phyloP scores from a whole-genome alignment of 2,329 filamentous ascomycete genomes.

The Epichloe amarillans region DNA sequence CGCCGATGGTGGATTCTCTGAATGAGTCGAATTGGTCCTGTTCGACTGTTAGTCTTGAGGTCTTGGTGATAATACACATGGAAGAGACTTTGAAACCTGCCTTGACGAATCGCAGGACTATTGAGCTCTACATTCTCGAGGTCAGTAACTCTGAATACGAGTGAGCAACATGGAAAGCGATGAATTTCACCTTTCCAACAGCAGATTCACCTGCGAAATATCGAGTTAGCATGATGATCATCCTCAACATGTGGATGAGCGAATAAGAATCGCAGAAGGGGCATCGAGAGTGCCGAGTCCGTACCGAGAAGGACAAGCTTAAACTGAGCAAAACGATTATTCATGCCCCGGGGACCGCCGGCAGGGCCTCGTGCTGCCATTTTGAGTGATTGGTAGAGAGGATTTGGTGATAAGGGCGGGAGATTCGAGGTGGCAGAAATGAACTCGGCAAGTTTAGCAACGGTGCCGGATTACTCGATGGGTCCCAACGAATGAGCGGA shows the following conservation, averaged over 20 bases:
- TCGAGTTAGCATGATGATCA: conserved; percentile 5
- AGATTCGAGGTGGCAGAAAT: background rate
- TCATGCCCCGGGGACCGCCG: conserved; percentile 46
- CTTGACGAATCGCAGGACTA: conserved; percentile 97
- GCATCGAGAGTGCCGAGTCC: conserved; percentile 15
- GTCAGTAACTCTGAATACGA: conserved; percentile 9
- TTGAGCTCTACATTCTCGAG: conserved; percentile 61
- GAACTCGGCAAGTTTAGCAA: background rate
- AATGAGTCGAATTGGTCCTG: conserved; percentile 98
- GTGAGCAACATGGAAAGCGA: background rate
- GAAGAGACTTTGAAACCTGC: conserved; percentile 33
- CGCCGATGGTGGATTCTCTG: conserved; percentile 94
- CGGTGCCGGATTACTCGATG: background rate
- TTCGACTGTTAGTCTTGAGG: background rate
- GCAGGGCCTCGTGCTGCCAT: conserved; percentile 77
- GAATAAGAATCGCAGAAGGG: background rate
- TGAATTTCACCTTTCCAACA: conserved; percentile 72
- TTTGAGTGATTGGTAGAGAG: conserved; percentile 8
- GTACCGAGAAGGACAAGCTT: conserved; percentile 93
- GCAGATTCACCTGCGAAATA: conserved; percentile 72
- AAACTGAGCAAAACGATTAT: conserved; percentile 94
- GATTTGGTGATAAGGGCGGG: background rate
- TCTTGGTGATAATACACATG: background rate
- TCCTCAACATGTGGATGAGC: background rate
- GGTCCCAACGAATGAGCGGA: background rate